Conservation (phyloP, 2,329 filamentous ascomycete genomes). For the Annulohypoxylon truncatum region DNA sequence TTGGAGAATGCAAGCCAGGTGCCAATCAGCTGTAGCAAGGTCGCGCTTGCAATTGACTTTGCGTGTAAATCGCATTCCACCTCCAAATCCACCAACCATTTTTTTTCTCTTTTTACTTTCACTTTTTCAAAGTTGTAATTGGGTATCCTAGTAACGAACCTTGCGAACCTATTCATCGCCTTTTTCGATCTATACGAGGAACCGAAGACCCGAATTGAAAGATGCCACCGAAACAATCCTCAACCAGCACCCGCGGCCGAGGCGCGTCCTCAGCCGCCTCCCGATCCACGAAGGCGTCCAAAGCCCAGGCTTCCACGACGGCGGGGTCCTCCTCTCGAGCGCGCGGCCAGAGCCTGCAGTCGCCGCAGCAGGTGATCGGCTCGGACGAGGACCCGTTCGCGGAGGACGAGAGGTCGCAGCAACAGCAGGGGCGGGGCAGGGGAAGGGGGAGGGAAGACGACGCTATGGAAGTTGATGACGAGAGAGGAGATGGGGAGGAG, state of each 20-base stretch:
- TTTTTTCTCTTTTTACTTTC: background rate
- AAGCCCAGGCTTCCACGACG: constrained; percentile 27
- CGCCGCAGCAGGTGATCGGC: constrained; percentile 23
- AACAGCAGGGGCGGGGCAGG: background rate
- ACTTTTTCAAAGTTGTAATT: background rate
- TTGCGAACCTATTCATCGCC: background rate
- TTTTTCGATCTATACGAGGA: background rate
- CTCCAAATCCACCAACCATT: background rate
- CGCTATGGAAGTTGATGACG: constrained; percentile 44
- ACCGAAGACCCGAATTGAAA: background rate
- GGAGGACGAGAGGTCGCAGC: constrained; percentile 34
- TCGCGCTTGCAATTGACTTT: background rate
- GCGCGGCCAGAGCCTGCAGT: constrained; percentile 19
- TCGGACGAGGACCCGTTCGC: constrained; percentile 47
- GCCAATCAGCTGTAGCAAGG: constrained; percentile 21
- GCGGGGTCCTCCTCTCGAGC: constrained; percentile 19
- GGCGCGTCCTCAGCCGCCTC: constrained; percentile 31
- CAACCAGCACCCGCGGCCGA: constrained; percentile 53
- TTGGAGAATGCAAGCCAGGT: constrained; percentile 23
- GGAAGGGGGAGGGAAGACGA: background rate
- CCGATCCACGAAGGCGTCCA: constrained; percentile 33
- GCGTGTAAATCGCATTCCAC: background rate
- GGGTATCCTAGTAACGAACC: background rate
- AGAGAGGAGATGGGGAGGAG: constrained; percentile 50
- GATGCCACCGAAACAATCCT: constrained; percentile 59